These are phyloP conservation scores for Raddia guianensis DNA, from an alignment of 176 grass and related monocot species.

Conservation along the genomic window DNA sequence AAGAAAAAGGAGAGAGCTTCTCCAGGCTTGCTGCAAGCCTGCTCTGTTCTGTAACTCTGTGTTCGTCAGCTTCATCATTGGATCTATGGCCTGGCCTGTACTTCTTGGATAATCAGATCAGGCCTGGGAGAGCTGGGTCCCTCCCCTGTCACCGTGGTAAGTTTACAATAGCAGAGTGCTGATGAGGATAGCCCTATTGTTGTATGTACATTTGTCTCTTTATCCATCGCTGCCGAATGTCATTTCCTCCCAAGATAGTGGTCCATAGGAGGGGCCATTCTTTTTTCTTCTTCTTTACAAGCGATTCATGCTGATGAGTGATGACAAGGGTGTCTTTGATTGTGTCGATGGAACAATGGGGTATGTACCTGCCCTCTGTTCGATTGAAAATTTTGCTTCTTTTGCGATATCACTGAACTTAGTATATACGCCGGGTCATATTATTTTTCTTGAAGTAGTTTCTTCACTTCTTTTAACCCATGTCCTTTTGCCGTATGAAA, in stretches of 20 bases:
- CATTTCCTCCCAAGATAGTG: conserved; percentile 33
- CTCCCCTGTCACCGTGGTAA: conserved; percentile 28
- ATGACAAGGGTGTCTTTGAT: conserved; percentile 29
- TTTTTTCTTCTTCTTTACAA: conserved; percentile 23
- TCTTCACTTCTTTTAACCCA: not conserved
- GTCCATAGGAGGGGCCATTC: conserved; percentile 27
- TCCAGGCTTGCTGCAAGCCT: conserved; percentile 35
- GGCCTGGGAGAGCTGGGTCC: not conserved
- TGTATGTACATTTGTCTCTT: conserved; percentile 44
- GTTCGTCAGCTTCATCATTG: conserved; percentile 24
- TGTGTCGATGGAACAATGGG: conserved; percentile 13
- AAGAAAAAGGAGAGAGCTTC: conserved; percentile 4
- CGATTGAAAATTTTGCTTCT: conserved; percentile 24
- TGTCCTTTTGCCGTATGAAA: not conserved
- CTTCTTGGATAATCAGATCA: conserved; percentile 43
- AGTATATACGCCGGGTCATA: not conserved
- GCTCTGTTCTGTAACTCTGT: conserved; percentile 35
- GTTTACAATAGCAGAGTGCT: conserved; percentile 38
- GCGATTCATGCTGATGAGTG: conserved; percentile 32
- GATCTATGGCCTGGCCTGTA: conserved; percentile 34
- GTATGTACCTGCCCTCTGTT: conserved; percentile 26
- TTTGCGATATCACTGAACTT: not conserved
- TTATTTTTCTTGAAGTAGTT: not conserved
- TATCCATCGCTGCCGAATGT: conserved; percentile 37
- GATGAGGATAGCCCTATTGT: conserved; percentile 29